Base-by-base conservation (phyloP, 2,329 filamentous ascomycete genomes). In the Botrytis aclada region DNA sequence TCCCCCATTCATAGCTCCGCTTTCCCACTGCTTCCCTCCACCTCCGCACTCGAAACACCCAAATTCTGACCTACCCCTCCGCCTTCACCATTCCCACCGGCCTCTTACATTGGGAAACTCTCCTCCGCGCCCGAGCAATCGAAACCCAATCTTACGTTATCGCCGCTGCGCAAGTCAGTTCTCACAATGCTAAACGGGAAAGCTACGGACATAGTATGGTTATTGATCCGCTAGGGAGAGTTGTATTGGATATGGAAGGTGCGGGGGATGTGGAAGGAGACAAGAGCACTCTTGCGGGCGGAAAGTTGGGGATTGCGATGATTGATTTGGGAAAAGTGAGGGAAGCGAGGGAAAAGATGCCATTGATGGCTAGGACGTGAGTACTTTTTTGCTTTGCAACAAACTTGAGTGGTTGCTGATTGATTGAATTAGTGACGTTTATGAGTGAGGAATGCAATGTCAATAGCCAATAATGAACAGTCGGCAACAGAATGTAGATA, bases 31-130 rank as follows among this genome's bases (percentile, higher is more conserved):
- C 92, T 14, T 88, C 89, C 0, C 82, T 96, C 16, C 86, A 89
- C 1, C 86, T 97, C 29, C 88, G 88, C 41, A 83, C 88, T 10
- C 87, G 89, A 72, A 85, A 87, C 34, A 93, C 94, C 2, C 90
- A 97, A 75, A 84, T 97, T 4, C 47, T 67, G 3, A 67, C 64
- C 25, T 98, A 95, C 80, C 95, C 95, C 0, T 95, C 93, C 9
- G 95, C 95, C 6, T 98, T 98, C 80, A 97, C 95, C 0, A 87
- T 97, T 0, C 89, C 92, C 1, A 98, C 95, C 0, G 95, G 95
- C 0, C 86, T 85, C 72, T 93, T 93, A 1, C 95, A 98, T 83
- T 98, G 95, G 95, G 90, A 94, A 79, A 85, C 89, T 3, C 83
- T 98, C 9, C 84, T 98, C 22, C 86, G 93, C 41, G 90, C 93